phyloP scores from a whole-genome alignment of 495 filamentous ascomycete species.

The Evernia prunastri region DNA sequence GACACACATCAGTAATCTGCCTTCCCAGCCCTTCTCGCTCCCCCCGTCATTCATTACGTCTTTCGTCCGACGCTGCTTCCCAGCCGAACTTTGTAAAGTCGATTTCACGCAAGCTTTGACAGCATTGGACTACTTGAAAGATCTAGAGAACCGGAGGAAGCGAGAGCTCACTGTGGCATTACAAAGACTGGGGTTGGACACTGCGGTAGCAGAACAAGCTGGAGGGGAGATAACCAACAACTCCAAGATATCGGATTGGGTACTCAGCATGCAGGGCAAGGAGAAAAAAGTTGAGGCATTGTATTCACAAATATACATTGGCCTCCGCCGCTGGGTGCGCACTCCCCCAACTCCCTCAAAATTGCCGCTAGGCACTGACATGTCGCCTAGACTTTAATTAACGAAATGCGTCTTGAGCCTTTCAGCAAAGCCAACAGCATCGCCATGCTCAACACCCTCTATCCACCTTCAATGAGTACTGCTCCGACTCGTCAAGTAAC shows the following conservation, averaged over 20 bases:
- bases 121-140: constrained; percentile 64
- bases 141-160: constrained; percentile 58
- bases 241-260: constrained; percentile 50
- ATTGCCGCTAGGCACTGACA: constrained; percentile 21
- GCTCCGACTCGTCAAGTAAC: constrained; percentile 52
- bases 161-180: constrained; percentile 49
- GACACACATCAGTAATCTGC: constrained; percentile 55
- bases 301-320: constrained; percentile 62
- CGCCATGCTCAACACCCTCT: constrained; percentile 73
- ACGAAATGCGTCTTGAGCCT: constrained; percentile 59
- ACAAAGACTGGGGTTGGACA: constrained; percentile 39
- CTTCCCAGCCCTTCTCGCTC: constrained; percentile 58
- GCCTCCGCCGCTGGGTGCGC: constrained; percentile 63
- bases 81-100: constrained; percentile 48
- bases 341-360: constrained; percentile 13
- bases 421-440: constrained; percentile 65
- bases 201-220: constrained; percentile 34
- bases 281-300: constrained; percentile 51
- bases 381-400: constrained; percentile 53
- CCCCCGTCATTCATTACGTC: constrained; percentile 60
- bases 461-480: constrained; percentile 46
- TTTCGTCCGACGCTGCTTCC: constrained; percentile 60
- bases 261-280: constrained; percentile 46
- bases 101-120: constrained; percentile 69
- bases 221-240: constrained; percentile 38